Evolutionary conservation across 345 rosid genomes (phyloP), one percentile per base, ranked within the genome.

Genomic region (Dipteronia dyeriana): DNA sequence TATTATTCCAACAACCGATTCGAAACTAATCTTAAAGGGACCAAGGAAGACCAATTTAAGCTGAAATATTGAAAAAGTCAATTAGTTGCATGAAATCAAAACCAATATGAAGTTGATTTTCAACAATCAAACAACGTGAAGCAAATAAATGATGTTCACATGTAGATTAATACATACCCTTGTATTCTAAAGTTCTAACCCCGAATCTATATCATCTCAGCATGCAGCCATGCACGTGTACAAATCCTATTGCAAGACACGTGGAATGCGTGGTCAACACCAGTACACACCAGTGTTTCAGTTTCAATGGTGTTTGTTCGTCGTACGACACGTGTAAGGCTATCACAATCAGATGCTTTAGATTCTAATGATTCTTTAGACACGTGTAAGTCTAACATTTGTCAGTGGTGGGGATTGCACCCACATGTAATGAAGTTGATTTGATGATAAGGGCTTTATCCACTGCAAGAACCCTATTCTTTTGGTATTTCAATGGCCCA

Each of bases 321-420:
- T 26, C 25, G 25, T 3, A 20, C 39, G 76, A 74, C 76, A 74
- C 57, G 76, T 74, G 69, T 62, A 8, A 12, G 3, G 1, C 34
- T 13, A 51, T 60, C 76, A 17, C 5, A 7, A 43, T 23, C 76
- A 25, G 1, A 17, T 22, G 31, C 17, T 26, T 26, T 26, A 26
- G 26, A 26, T 26, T 26, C 26, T 26, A 26, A 26, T 26, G 26
- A 26, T 26, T 34, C 38, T 5, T 34, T 34, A 6, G 60, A 63
- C 60, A 74, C 39, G 39, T 45, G 1, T 34, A 34, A 4, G 61
- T 16, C 14, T 25, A 34, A 4, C 38, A 9, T 43, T 43, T 41
- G 22, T 25, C 17, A 5, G 1, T 7, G 0, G 1, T 16, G 22
- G 17, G 19, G 4, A 2, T 3, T 2, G 10, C 51, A 0, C 23